Percentiles rank a stretch among this genome's conserved stretches.
Conservation (phyloP, 768 basidiomycete species). For the Psilocybe tampanensis region DNA sequence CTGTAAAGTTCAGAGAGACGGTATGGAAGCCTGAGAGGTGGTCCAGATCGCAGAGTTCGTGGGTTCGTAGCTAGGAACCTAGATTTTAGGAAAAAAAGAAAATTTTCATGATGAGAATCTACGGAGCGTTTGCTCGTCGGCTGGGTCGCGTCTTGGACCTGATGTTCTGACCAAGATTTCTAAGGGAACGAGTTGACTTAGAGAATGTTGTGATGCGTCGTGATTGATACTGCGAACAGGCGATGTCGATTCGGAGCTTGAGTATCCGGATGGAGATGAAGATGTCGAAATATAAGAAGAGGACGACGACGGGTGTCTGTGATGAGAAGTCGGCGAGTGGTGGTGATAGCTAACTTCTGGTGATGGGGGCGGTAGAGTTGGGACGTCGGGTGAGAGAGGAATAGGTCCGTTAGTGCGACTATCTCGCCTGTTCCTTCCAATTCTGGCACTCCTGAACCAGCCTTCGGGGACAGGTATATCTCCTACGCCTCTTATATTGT, state of each 20-base stretch:
- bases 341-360: constrained; percentile 21
- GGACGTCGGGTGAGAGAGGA: constrained; percentile 30
- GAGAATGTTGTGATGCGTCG: constrained; percentile 22
- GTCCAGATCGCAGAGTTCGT: neutral
- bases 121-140: constrained; percentile 65
- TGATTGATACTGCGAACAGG: constrained; percentile 36
- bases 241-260: constrained; percentile 42
- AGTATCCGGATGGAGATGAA: constrained; percentile 33
- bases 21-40: neutral
- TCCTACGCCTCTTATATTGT: constrained; percentile 66
- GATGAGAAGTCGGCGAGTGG: constrained; percentile 21
- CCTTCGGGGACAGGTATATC: constrained; percentile 73
- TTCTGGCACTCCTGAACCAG: constrained; percentile 78
- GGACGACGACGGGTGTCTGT: constrained; percentile 20
- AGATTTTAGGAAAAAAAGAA: neutral
- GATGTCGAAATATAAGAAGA: constrained; percentile 26
- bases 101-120: constrained; percentile 45
- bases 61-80: neutral
- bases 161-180: constrained; percentile 59
- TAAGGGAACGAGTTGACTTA: constrained; percentile 58
- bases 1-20: neutral
- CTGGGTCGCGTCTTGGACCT: constrained; percentile 60
- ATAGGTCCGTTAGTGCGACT: constrained; percentile 42
- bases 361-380: constrained; percentile 27
- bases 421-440: constrained; percentile 61